These are phyloP conservation scores for Ophiostoma piceae DNA, from an alignment of 2,329 filamentous ascomycete species.

Conservation along the genomic window DNA sequence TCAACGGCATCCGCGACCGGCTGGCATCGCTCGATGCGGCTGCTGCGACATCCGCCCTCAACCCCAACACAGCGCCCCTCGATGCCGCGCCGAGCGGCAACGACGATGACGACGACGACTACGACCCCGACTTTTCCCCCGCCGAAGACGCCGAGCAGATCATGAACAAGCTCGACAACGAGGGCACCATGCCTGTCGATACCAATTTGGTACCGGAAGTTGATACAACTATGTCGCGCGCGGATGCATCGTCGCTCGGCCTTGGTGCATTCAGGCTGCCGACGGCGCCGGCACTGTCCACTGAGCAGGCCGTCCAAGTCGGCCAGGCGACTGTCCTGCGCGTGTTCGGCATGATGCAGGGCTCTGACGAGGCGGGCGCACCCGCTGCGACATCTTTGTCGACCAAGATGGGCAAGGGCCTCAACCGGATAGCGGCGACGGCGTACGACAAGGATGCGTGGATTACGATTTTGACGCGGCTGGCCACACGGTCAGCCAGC, in stretches of 20 bases:
- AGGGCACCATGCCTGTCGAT: constrained; percentile 46
- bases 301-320: constrained; percentile 65
- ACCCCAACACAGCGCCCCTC: constrained; percentile 55
- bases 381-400: constrained; percentile 27
- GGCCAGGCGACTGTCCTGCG: constrained; percentile 69
- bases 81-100: constrained; percentile 47
- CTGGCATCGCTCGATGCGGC: constrained; percentile 43
- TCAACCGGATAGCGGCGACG: constrained; percentile 78
- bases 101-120: constrained; percentile 73
- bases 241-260: constrained; percentile 45
- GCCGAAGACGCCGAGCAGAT: constrained; percentile 74
- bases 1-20: constrained; percentile 56
- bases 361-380: constrained; percentile 60
- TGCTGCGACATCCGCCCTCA: constrained; percentile 40
- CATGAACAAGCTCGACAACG: constrained; percentile 67
- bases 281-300: constrained; percentile 65
- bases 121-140: constrained; percentile 79
- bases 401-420: constrained; percentile 53
- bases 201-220: no score
- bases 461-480: constrained; percentile 78
- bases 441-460: constrained; percentile 83
- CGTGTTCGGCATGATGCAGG: constrained; percentile 71
- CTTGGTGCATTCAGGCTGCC: constrained; percentile 76
- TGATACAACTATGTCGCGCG: constrained; percentile 32
- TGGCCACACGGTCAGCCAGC: constrained; percentile 73